Base-by-base conservation (phyloP, 1,284 basidiomycete species). In the Meripilus lineatus region DNA sequence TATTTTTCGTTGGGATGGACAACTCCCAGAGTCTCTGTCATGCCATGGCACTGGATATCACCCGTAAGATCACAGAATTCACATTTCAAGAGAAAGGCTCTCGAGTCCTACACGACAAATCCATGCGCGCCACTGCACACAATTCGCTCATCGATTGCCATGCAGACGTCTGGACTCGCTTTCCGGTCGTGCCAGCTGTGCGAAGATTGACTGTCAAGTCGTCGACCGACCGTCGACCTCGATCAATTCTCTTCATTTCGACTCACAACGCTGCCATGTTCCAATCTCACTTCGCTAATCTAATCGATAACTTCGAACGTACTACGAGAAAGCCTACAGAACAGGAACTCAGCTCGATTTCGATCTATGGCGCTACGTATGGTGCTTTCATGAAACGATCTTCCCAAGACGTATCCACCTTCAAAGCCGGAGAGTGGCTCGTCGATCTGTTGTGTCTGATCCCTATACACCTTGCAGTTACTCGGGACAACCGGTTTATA, bases 391-490 rank as follows among this genome's bases (percentile, higher is more conserved):
- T 49, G 20, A 25, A 43, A 32, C 37, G 32, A 10, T 7, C 20
- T 17, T 5, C 14, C 15, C 5, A 46, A 23, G 50, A 60, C 5
- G 47, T 69, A 3, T 75, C 71, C 4, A 50, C 52, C 8, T 72
- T 72, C 53, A 61, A 59, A n/a, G 63, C 66, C 0, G 79, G 80
- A 18, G 77, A 82, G 58, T 82, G 81, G 81, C 56, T 83, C 1
- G 77, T 76, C 1, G 73, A 81, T 11, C 55, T 82, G 5, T 50
- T 83, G 1, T 83, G 81, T 44, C 61, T 83, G 22, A 81, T 83
- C 40, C 80, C 80, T 0, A 79, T 83, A 18, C 81, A 81, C 33
- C 65, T 83, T 24, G 78, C 78, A 0, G 55, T 83, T 24, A 72
- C 75, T 0, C 67, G 67, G 13, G 76, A 80, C 32, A 81, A 81